These are phyloP conservation scores for Paecilomyces sp. DNA, from an alignment of 2,329 filamentous ascomycete species.

Conservation along the genomic window DNA sequence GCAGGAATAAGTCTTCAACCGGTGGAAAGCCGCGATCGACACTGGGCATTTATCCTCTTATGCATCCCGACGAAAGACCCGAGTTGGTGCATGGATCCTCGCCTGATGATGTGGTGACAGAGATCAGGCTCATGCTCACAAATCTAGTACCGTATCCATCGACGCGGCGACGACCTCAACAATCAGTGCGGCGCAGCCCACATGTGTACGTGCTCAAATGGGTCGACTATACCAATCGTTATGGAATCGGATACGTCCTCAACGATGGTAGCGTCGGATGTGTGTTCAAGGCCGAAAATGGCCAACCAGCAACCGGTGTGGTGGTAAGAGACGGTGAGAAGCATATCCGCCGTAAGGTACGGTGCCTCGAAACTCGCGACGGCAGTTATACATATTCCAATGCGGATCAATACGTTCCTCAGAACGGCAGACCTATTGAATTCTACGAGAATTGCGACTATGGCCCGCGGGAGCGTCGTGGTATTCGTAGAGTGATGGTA, in stretches of 20 bases:
- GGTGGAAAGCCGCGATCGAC: constrained; percentile 25
- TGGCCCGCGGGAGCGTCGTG: constrained; percentile 23
- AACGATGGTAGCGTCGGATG: constrained; percentile 45
- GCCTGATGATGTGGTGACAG: constrained; percentile 31
- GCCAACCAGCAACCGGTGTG: constrained; percentile 37
- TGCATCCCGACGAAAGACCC: constrained; percentile 29
- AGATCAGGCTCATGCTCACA: constrained; percentile 31
- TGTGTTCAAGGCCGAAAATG: constrained; percentile 41
- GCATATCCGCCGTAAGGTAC: constrained; percentile 40
- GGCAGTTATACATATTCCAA: constrained; percentile 29
- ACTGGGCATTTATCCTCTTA: constrained; percentile 28
- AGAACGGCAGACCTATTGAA: constrained; percentile 34
- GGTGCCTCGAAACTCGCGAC: constrained; percentile 25
- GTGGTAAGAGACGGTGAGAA: constrained; percentile 40
- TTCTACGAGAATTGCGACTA: constrained; percentile 41
- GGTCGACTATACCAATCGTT: constrained; percentile 47
- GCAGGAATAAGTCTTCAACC: constrained; percentile 17
- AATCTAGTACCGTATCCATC: constrained; percentile 26
- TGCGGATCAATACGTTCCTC: constrained; percentile 38
- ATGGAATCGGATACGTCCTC: constrained; percentile 46
- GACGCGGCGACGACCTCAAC: constrained; percentile 20
- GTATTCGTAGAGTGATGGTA: constrained; percentile 34
- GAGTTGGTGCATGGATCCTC: constrained; percentile 32
- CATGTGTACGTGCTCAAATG: constrained; percentile 46
- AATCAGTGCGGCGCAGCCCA: constrained; percentile 19